phyloP scores from a whole-genome alignment of 2,329 filamentous ascomycete genomes.

The Nigrospora osmanthi region DNA sequence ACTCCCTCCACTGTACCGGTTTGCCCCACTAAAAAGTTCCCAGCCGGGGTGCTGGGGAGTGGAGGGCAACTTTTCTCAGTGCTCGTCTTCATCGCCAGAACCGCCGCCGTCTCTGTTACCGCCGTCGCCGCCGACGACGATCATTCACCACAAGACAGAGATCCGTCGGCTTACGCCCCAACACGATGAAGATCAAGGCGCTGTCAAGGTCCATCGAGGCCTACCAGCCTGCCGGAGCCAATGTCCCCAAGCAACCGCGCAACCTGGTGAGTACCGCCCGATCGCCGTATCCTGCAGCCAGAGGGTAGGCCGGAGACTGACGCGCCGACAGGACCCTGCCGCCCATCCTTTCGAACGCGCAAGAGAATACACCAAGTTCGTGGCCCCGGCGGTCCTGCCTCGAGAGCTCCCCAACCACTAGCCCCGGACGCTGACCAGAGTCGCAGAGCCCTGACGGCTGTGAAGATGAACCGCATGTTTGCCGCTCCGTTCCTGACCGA shows the following conservation, averaged over 20 bases:
- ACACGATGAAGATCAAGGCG: slow-evolving; percentile 50
- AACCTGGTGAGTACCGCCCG: slow-evolving; percentile 28
- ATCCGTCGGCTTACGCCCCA: too few relatives aligned
- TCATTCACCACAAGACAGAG: too few relatives aligned
- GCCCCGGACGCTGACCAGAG: neutral
- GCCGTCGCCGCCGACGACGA: too few relatives aligned
- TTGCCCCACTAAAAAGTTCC: slow-evolving; percentile 5
- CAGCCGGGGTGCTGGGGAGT: too few relatives aligned
- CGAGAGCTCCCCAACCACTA: slow-evolving; percentile 48
- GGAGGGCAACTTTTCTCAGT: too few relatives aligned
- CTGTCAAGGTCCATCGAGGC: slow-evolving; percentile 58
- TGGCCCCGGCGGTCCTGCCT: too few relatives aligned
- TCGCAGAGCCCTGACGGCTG: slow-evolving; percentile 20
- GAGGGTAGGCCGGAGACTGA: too few relatives aligned
- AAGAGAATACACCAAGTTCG: slow-evolving; percentile 58
- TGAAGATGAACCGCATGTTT: slow-evolving; percentile 92
- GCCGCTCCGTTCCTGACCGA: slow-evolving; percentile 63
- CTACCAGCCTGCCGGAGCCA: slow-evolving; percentile 59
- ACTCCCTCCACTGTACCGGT: neutral
- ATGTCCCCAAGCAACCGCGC: slow-evolving; percentile 56
- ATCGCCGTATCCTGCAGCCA: too few relatives aligned
- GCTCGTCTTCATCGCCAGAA: too few relatives aligned
- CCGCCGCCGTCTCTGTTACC: too few relatives aligned
- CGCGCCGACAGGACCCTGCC: slow-evolving; percentile 51
- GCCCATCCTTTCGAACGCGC: slow-evolving; percentile 88